Conservation (phyloP, 78 protist genomes). For the Dictyostelium firmibasis region DNA sequence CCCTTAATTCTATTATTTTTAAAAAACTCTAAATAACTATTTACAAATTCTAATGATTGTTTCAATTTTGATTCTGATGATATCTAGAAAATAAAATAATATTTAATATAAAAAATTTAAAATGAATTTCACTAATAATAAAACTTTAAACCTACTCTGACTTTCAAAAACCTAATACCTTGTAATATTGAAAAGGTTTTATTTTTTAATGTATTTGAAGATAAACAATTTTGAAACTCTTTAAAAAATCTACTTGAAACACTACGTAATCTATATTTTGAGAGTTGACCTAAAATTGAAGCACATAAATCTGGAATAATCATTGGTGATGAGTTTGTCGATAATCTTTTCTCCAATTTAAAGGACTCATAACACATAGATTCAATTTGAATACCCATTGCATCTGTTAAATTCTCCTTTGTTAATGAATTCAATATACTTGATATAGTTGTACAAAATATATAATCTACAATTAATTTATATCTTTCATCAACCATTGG, state of each 20-base stretch:
- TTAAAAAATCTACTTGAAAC: slow-evolving; percentile 60
- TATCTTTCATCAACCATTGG: slow-evolving; percentile 69
- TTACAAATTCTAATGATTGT: slow-evolving; percentile 73
- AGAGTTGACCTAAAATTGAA: slow-evolving; percentile 51
- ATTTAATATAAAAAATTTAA: no score
- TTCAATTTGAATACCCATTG: slow-evolving; percentile 53
- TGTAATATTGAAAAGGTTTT: slow-evolving; percentile 50
- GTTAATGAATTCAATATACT: slow-evolving; percentile 36
- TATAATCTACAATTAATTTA: slow-evolving; percentile 73
- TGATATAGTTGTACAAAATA: slow-evolving; percentile 54
- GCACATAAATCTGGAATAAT: slow-evolving; percentile 68
- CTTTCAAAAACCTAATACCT: slow-evolving; percentile 70
- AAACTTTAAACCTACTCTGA: slow-evolving; percentile 39
- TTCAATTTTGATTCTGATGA: slow-evolving; percentile 62
- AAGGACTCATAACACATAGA: slow-evolving; percentile 57
- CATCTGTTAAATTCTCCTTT: slow-evolving; percentile 49
- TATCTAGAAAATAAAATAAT: no score
- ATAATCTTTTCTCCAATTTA: slow-evolving; percentile 29
- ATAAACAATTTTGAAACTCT: slow-evolving; percentile 57
- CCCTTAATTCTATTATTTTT: slow-evolving; percentile 65
- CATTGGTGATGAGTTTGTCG: slow-evolving; percentile 9
- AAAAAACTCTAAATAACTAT: slow-evolving; percentile 44
- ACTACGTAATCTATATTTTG: slow-evolving; percentile 39
- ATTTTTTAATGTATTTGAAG: not conserved
- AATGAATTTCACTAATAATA: no score